Evolutionary conservation across 352 stramenopile genomes (phyloP), one percentile per base, ranked within the genome.

Genomic region (Pythium insidiosum): DNA sequence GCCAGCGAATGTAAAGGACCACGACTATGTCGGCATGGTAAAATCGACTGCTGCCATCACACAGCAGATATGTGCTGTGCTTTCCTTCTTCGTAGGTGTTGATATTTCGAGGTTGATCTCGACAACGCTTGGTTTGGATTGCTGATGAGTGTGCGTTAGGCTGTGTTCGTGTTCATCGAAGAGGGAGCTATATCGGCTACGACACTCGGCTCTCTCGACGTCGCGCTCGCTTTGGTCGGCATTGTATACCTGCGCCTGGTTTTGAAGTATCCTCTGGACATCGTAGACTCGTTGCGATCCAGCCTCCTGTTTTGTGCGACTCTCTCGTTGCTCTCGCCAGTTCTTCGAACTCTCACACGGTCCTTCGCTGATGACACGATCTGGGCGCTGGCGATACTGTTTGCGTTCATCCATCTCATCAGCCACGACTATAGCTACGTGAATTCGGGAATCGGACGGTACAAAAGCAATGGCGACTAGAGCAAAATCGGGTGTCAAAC

Each of bases 351-450:
- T 23, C 75, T 97, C 18, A 97, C 88, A 18, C 68, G 73, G 22
- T 95, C 86, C 22, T 95, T 87, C 45, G 81, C 88, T 5, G 77
- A 95, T 38, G 88, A 97, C 62, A 96, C 84, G n/a, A 96, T 97
- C 46, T 93, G 83, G 52, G 84, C 75, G 21, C 62, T 96, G 23
- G 77, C 78, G 35, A 75, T 80, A 18, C 63, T 72, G 10, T 62
- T 97, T 9, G 68, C 73, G 20, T 53, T 84, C 35, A 48, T 97
- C 31, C 88, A 97, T 50, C 61, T 97, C 44, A 73, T 95, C 33
- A 87, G 82, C 36, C 80, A 96, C 60, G 86, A 97, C 68, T 97
- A 97, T 66, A 73, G 61, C 42, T 89, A 93, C 49, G 67, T 94
- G 40, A 89, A 91, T 45, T 81, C 75, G 29, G 79, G 81, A 43